Base-by-base conservation (phyloP, 352 stramenopile genomes). In the Phytophthora chlamydospora region DNA sequence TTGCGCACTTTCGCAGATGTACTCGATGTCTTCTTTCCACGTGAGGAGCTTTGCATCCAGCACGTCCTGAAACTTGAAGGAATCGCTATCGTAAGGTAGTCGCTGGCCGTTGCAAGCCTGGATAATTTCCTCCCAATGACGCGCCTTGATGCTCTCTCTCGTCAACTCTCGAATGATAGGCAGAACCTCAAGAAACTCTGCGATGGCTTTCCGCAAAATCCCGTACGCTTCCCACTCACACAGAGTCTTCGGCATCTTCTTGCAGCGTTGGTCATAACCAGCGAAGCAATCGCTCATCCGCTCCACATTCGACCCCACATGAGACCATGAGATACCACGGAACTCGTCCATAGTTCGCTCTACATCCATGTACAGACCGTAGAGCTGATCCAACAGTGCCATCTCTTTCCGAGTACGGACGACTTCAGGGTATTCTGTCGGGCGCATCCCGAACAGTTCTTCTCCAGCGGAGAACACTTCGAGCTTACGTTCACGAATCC, bases 1-100 rank as follows among this genome's bases (percentile, higher is more conserved):
- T 54, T 97, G 86, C 3, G 91, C 91, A 36, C 83, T 90, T 54
- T 97, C 90, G 46, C 85, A 96, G 53, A 97, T 95, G 51, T 95
- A 85, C 54, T 93, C 85, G 40, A 93, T 76, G 10, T 90, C 81
- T 45, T 90, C 83, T 61, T 95, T 95, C 68, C 81, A 93, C 6
- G 71, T 69, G 8, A 95, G 61, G 9, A 97, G 71, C 40, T 79
- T 75, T 1, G 80, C 90, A 36, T 93, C 85, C 16, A 97, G 65
- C 10, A 97, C 71, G 55, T 95, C 73, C 11, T 80, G 62, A 27
- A 97, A 77, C 27, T 75, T 76, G 56, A 97, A 97, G 0, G 54
- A 69, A 17, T 97, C 88, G 19, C 60, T 85, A 29, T 97, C 85
- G 27, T 86, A 88, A 16, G 80, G 60, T 11, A 96, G 54, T 0